phyloP scores from a whole-genome alignment of 768 basidiomycete genomes.

The Mycena sanguinolenta region DNA sequence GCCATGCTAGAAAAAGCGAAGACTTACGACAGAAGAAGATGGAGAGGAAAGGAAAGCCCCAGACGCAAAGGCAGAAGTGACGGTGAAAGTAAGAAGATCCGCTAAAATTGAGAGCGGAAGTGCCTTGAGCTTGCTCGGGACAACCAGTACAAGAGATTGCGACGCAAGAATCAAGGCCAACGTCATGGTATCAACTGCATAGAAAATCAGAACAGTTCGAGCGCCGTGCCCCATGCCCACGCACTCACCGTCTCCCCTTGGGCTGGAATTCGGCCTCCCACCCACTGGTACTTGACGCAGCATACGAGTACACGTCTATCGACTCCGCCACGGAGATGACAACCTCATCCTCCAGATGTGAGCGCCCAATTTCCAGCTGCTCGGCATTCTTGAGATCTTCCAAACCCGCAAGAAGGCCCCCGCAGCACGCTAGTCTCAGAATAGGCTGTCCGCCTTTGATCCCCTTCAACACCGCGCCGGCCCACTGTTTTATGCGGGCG shows the following conservation, averaged over 20 bases:
- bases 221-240: background rate
- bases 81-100: conserved; percentile 56
- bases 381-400: conserved; percentile 62
- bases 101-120: conserved; percentile 66
- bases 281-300: conserved; percentile 38
- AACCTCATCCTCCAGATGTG: conserved; percentile 71
- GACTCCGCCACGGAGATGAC: conserved; percentile 81
- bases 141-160: conserved; percentile 70
- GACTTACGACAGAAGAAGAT: conserved; percentile 33
- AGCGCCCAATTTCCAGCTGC: conserved; percentile 48
- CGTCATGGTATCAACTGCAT: conserved; percentile 59
- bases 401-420: conserved; percentile 75
- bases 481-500: conserved; percentile 65
- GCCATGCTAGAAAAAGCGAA: background rate
- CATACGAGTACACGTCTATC: conserved; percentile 67
- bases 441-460: conserved; percentile 76
- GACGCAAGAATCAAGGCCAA: conserved; percentile 70
- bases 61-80: conserved; percentile 66
- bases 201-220: conserved; percentile 10
- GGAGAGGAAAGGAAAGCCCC: conserved; percentile 66
- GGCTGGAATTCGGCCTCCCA: conserved; percentile 82
- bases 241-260: conserved; percentile 59
- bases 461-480: conserved; percentile 64
- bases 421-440: conserved; percentile 70
- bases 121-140: conserved; percentile 67